These are phyloP conservation scores for Penicillium sp. DNA, from an alignment of 2,329 filamentous ascomycete species.

Conservation along the genomic window DNA sequence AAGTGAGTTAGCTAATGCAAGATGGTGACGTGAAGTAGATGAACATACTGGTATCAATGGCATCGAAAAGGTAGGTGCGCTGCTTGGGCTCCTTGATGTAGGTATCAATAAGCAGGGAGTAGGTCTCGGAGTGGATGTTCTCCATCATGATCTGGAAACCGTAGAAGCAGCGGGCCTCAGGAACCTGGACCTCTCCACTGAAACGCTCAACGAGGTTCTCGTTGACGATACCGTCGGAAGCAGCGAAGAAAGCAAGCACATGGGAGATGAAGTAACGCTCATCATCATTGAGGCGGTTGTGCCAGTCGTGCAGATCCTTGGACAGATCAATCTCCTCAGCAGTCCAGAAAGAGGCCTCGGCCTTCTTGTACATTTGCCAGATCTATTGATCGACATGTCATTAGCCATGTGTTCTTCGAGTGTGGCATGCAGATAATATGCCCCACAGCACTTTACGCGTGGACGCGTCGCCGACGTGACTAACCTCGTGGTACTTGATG, in stretches of 20 bases:
- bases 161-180: constrained; percentile 99
- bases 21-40: constrained; percentile 30
- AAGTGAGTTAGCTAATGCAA: constrained; percentile 26
- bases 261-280: constrained; percentile 98
- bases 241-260: constrained; percentile 98
- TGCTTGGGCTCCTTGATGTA: constrained; percentile 98
- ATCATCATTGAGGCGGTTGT: constrained; percentile 93
- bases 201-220: constrained; percentile 99
- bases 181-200: constrained; percentile 93
- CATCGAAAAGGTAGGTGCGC: constrained; percentile 93
- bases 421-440: constrained; percentile 4
- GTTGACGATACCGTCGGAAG: constrained; percentile 98
- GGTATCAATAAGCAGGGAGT: constrained; percentile 97
- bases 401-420: constrained; percentile 12
- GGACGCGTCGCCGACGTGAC: constrained; percentile 56
- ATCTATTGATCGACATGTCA: constrained; percentile 59
- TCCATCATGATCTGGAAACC: constrained; percentile 99
- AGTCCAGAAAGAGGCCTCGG: constrained; percentile 99
- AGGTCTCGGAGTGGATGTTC: constrained; percentile 99
- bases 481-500: constrained; percentile 98
- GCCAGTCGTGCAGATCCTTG: constrained; percentile 98
- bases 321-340: constrained; percentile 99
- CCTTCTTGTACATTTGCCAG: constrained; percentile 99
- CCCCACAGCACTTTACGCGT: constrained; percentile 67
- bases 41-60: constrained; percentile 85